Evolutionary conservation across 2,329 filamentous ascomycete genomes (phyloP), one percentile per base, ranked within the genome.

Genomic region (Talaromyces pinophilus): DNA sequence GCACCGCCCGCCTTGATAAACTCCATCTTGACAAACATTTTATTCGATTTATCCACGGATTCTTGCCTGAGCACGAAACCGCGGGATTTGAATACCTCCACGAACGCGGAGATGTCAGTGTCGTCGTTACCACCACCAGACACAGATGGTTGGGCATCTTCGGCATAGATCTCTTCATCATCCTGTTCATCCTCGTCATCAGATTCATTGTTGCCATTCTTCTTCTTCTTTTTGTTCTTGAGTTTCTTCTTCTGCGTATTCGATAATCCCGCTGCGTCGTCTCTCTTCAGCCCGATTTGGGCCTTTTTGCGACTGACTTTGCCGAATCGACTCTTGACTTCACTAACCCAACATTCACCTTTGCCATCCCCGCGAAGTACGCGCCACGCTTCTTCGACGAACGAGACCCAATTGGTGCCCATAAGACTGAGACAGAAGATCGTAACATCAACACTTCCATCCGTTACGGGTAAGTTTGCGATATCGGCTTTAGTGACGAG

Each of bases 321-420:
- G 3, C 88, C 89, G 75, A 99, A 98, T 38, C 95, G 90, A 70
- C 88, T 92, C 82, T 98, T 98, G 80, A 99, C 97, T 81, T 99
- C 95, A 59, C 92, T 92, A 62, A 99, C 87, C 95, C 95, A 99
- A 63, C 97, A 88, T 82, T 99, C 95, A 71, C 95, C 81, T 69
- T 81, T 82, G 38, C 81, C 95, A 75, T 95, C 94, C 86, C 93
- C 93, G 75, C 92, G 90, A 68, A 99, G 85, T 62, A 98, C 85
- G 63, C 95, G 89, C 82, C 92, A 96, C 15, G 94, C 94, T 81
- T 99, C 95, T 80, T 98, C 95, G 73, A 99, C 87, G 77, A 99
- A 98, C 72, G 92, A 89, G 63, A 96, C 86, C 94, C 95, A 99
- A 81, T 99, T 99, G 64, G 95, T 99, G 75, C 95, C 95, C 95